These are phyloP conservation scores for Rosa persica DNA, from an alignment of 306 rosid species.

Conservation along the genomic window DNA sequence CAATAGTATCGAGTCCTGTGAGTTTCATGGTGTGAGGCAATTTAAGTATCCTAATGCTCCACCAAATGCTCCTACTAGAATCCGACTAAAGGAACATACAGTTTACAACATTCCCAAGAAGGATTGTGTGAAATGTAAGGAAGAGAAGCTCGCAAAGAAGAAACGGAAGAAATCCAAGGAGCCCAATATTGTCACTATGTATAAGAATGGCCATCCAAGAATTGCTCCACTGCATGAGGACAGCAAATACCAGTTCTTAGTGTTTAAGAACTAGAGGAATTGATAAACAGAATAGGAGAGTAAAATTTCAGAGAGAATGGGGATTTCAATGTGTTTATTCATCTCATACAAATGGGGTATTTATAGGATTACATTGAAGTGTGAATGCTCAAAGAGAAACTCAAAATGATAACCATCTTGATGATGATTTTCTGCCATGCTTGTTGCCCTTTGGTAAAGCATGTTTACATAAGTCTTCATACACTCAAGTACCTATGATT, in stretches of 20 bases:
- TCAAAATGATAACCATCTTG: too few relatives aligned
- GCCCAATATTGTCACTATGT: neutral
- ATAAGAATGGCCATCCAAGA: neutral
- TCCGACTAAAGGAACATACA: neutral
- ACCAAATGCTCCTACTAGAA: neutral
- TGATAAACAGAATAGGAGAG: too few relatives aligned
- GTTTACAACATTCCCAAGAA: constrained; percentile 1
- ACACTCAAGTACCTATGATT: too few relatives aligned
- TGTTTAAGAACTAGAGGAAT: too few relatives aligned
- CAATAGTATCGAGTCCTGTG: neutral
- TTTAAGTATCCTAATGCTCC: neutral
- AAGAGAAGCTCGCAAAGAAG: constrained; percentile 1
- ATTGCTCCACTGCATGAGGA: neutral
- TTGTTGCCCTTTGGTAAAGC: too few relatives aligned
- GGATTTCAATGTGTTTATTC: too few relatives aligned
- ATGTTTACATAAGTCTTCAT: too few relatives aligned
- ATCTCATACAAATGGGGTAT: too few relatives aligned
- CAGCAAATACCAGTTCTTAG: neutral
- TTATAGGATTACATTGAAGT: too few relatives aligned
- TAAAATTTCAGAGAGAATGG: too few relatives aligned
- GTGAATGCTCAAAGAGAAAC: too few relatives aligned
- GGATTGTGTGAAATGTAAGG: neutral
- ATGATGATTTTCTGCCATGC: too few relatives aligned
- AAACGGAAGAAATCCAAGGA: neutral
- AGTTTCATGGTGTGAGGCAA: neutral